Evolutionary conservation across 495 filamentous ascomycete genomes (phyloP), one percentile per base, ranked within the genome.

Genomic region (Lasiosphaeria ovina): DNA sequence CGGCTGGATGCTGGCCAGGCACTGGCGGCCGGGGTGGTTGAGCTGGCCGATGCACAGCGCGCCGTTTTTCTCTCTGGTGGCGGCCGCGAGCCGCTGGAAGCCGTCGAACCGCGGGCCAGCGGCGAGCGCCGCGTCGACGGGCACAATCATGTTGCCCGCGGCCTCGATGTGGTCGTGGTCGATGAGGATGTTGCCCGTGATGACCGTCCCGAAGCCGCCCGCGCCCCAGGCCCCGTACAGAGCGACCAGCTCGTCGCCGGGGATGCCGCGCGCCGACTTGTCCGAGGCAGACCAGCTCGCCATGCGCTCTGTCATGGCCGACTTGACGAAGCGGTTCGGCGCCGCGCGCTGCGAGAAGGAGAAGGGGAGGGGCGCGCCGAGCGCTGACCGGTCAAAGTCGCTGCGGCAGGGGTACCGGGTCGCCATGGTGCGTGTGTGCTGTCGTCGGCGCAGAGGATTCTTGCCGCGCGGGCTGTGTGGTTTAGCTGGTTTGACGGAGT

Each of bases 121-220:
- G 7, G 67, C 69, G 64, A 79, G 80, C 1, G 70, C 69, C 8
- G 77, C 72, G 2, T 69, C 68, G 1, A 69, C 61, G 2, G 83
- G 80, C 53, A 89, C 83, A 61, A 88, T 80, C 9, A 75, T 69
- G 66, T 87, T 85, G 8, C 85, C 85, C 3, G 79, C 65, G 12
- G 76, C 78, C 61, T 86, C 85, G 17, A 88, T 74, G 40, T 87
- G 80, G 44, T 82, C 80, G 61, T 72, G 77, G 47, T 83, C 81
- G 40, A 87, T 78, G 80, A 85, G 81, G 69, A 85, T 77, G 67
- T 88, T 88, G 55, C 86, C 86, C 12, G 84, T 86, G 2, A 87
- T 65, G 52, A 86, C 83, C 24, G 78, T 67, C 34, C 86, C 86
- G 51, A 79, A 76, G 31, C 74, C 78, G 24, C 82, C 84, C 57